These are phyloP conservation scores for Saccharum spontaneum DNA, from an alignment of 176 grass and related monocot genomes.

Conservation along the genomic window DNA sequence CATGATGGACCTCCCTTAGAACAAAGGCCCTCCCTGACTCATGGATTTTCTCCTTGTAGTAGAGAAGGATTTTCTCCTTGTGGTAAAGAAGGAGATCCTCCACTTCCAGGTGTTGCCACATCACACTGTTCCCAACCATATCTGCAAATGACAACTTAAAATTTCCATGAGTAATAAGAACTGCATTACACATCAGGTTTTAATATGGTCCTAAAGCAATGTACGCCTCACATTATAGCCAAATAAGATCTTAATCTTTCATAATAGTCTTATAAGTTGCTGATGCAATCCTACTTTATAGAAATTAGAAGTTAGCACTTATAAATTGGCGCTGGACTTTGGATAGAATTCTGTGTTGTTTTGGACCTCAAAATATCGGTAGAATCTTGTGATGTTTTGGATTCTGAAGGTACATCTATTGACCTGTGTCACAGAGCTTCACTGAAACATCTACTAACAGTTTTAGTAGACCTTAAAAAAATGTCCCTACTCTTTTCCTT, in stretches of 20 bases:
- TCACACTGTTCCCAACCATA: background rate
- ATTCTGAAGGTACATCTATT: background rate
- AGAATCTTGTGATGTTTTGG: background rate
- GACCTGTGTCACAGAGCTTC: background rate
- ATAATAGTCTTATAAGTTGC: background rate
- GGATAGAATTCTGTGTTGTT: background rate
- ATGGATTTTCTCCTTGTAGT: background rate
- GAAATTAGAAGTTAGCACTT: background rate
- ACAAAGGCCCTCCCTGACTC: background rate
- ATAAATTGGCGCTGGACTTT: background rate
- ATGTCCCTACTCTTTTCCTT: background rate
- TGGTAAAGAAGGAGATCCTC: background rate
- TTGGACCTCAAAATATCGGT: background rate
- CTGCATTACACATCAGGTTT: background rate
- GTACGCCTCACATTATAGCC: background rate
- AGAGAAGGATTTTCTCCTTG: background rate
- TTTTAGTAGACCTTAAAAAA: background rate
- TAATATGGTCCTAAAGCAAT: background rate
- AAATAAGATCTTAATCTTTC: background rate
- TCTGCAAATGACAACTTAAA: background rate
- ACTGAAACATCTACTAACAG: background rate
- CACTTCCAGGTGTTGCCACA: background rate
- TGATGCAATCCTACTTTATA: background rate
- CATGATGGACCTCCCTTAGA: background rate
- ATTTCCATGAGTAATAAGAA: background rate